A percentile compares a stretch with the other conserved stretches of the same genome.
Evolutionary conservation across 345 rosid species (phyloP).

Genomic region (Ailanthus altissimus): DNA sequence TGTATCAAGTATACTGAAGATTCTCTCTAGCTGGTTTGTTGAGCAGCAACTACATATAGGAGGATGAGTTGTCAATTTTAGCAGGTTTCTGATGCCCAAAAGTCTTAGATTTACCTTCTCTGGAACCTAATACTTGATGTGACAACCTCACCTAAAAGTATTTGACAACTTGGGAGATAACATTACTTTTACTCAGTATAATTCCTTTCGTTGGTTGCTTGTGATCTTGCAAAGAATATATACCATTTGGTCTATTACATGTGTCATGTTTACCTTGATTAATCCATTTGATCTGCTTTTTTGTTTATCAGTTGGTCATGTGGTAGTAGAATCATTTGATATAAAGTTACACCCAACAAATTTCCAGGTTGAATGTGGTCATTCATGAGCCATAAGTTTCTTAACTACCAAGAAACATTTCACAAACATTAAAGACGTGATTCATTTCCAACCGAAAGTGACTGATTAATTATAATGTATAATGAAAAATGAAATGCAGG

Average conservation of each 20-base stretch:
- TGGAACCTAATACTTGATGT: neutral
- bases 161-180: neutral
- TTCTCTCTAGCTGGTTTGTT: neutral
- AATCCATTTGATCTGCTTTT: neutral
- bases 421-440: too few relatives aligned
- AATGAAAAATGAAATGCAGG: conserved; percentile 34
- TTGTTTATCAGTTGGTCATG: neutral
- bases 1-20: neutral
- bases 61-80: neutral
- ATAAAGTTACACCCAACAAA: too few relatives aligned
- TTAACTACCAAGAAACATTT: neutral
- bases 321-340: neutral
- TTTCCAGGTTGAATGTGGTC: neutral
- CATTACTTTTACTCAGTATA: neutral
- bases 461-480: neutral
- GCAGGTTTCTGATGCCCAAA: neutral
- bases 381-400: neutral
- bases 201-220: conserved; percentile 5
- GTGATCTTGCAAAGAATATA: neutral
- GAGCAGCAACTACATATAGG: neutral
- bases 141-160: neutral
- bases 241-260: too few relatives aligned
- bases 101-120: neutral
- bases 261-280: neutral
- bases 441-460: too few relatives aligned